phyloP scores from a whole-genome alignment of 495 filamentous ascomycete genomes.

The Neurospora sp. region DNA sequence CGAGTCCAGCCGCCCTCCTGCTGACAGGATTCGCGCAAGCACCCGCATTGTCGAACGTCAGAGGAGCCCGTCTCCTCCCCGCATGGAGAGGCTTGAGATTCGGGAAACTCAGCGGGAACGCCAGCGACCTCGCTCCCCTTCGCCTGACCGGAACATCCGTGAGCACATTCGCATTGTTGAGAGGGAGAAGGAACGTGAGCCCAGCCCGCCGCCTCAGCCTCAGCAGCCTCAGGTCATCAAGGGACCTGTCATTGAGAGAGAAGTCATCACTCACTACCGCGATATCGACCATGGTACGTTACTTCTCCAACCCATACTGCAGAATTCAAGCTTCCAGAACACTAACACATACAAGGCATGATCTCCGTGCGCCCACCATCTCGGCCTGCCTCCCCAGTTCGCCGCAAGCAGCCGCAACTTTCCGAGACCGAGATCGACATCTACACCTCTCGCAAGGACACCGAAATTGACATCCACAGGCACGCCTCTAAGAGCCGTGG shows the following conservation, averaged over 20 bases:
- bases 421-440: slow-evolving; percentile 45
- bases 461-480: slow-evolving; percentile 41
- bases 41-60: slow-evolving; percentile 16
- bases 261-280: slow-evolving; percentile 76
- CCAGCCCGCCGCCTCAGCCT: slow-evolving; percentile 39
- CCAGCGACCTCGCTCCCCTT: slow-evolving; percentile 28
- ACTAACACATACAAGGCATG: slow-evolving; percentile 25
- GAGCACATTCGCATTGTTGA: slow-evolving; percentile 36
- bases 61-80: slow-evolving; percentile 19
- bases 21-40: slow-evolving; percentile 18
- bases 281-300: slow-evolving; percentile 77
- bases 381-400: slow-evolving; percentile 35
- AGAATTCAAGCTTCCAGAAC: not conserved
- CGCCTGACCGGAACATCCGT: slow-evolving; percentile 21
- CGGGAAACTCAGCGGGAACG: slow-evolving; percentile 36
- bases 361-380: slow-evolving; percentile 34
- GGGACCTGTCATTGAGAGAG: slow-evolving; percentile 63
- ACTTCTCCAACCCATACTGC: not conserved
- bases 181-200: slow-evolving; percentile 32
- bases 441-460: slow-evolving; percentile 33
- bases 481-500: slow-evolving; percentile 20
- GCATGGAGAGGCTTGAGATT: slow-evolving; percentile 19
- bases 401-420: slow-evolving; percentile 16
- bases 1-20: slow-evolving; percentile 19
- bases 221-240: slow-evolving; percentile 47